Percentiles rank a stretch among this genome's conserved stretches.
These are phyloP conservation scores for Anethum foeniculum DNA, from an alignment of 140 eudicot species.

Conservation along the genomic window DNA sequence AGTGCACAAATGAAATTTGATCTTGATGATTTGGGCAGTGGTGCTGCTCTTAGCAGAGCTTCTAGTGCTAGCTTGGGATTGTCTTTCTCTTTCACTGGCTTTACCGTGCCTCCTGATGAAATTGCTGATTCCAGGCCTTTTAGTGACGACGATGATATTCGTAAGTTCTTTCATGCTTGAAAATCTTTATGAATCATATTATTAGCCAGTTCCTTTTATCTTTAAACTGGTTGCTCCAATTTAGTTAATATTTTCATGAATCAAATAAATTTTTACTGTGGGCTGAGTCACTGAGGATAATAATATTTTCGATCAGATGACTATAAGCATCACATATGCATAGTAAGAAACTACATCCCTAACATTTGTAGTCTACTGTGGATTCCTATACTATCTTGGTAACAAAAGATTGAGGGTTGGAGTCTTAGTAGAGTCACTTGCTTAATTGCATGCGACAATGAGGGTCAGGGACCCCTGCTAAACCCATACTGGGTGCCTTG, in stretches of 20 bases:
- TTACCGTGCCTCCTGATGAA: constrained; percentile 80
- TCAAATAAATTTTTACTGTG: neutral
- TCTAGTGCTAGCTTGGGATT: constrained; percentile 94
- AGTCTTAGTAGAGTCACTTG: neutral
- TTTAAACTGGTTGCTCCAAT: neutral
- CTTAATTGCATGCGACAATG: neutral
- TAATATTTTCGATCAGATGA: neutral
- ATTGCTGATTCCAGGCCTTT: constrained; percentile 59
- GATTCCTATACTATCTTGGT: neutral
- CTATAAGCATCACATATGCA: neutral
- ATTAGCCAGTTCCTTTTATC: neutral
- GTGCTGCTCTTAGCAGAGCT: constrained; percentile 94
- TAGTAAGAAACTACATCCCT: neutral
- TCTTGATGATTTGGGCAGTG: constrained; percentile 70
- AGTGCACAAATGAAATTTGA: constrained; percentile 88
- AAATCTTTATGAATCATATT: neutral
- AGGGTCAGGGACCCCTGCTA: neutral
- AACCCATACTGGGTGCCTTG: neutral
- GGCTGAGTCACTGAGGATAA: neutral
- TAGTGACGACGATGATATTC: constrained; percentile 50
- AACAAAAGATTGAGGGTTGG: neutral
- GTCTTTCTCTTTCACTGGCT: constrained; percentile 90
- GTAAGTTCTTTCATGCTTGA: constrained; percentile 29
- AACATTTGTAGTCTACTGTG: neutral
- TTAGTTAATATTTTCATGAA: neutral